Evolutionary conservation across 805 yeast species (phyloP), one percentile per base, ranked within the genome.

Genomic region (Lipomyces orientalis): DNA sequence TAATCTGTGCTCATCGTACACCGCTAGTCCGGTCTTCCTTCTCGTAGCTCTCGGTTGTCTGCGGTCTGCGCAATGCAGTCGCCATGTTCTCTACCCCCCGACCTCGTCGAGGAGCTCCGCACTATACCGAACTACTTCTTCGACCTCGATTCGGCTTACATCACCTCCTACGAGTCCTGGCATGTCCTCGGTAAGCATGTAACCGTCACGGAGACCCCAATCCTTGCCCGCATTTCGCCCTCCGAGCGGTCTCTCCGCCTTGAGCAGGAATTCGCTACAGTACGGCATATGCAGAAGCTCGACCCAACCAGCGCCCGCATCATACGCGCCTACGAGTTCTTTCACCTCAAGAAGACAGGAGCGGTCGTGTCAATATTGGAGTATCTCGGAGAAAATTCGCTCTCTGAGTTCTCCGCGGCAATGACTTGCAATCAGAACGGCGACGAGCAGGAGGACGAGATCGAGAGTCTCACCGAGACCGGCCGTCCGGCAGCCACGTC

Each of bases 311-410:
- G 58, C 19, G 34, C 68, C 14, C 64, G 54, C 25, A 43, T 69
- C 49, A 64, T 69, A 34, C 65, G 70, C 12, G 71, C 68, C 14
- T 68, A 34, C 33, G 70, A 64, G 58, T 69, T 69, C 43, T 61
- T 58, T 43, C 63, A 51, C 22, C 54, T 70, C 54, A 22, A 16
- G n/a, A 60, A 62, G 19, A 51, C 59, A 8, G 62, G 62, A 2
- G 72, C 71, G 3, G 72, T 69, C 43, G 66, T 69, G 14, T 66
- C 72, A 9, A 65, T 69, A 7, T 67, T 69, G n/a, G 72, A 69
- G 52, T 54, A 64, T 54, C 59, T 67, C 10, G 72, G 71, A 9
- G 61, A 64, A 43, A 67, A 69, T 46, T 60, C 62, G 37, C 64
- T 69, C 29, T 34, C 49, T 16, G 57, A 63, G 52, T 69, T 67